Evolutionary conservation across 2,329 filamentous ascomycete species (phyloP).

Genomic region (Ceratocystis cacaofunesta): DNA sequence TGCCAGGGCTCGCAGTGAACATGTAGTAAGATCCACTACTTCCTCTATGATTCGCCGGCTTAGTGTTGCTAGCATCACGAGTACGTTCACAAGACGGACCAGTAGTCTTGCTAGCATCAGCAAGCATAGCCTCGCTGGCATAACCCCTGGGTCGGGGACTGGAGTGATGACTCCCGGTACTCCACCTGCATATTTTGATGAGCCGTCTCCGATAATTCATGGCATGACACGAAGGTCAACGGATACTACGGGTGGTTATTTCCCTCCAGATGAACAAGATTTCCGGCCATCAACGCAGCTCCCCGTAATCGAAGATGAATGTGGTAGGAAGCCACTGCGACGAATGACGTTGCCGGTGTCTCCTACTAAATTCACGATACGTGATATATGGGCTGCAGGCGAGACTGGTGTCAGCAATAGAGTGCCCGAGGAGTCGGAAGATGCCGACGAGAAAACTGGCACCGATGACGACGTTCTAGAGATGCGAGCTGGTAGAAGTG

Average conservation of each 20-base stretch:
- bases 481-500: constrained; percentile 11
- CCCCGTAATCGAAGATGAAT: constrained; percentile 14
- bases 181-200: constrained; percentile 11
- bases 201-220: constrained; percentile 11
- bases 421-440: not conserved
- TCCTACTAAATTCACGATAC: constrained; percentile 14
- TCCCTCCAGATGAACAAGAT: not conserved
- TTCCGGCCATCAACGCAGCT: constrained; percentile 10
- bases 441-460: constrained; percentile 2
- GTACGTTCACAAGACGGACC: constrained; percentile 59
- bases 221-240: constrained; percentile 15
- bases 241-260: constrained; percentile 9
- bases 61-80: constrained; percentile 65
- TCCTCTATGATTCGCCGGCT: constrained; percentile 79
- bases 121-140: constrained; percentile 17
- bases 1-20: constrained; percentile 47
- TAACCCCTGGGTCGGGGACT: constrained; percentile 8
- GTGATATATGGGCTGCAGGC: constrained; percentile 15
- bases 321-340: constrained; percentile 13
- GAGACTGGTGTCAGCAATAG: not conserved
- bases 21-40: constrained; percentile 61
- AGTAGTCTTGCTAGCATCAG: constrained; percentile 35
- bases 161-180: constrained; percentile 7
- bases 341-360: constrained; percentile 16
- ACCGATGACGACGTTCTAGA: constrained; percentile 12